A percentile compares a stretch with the other conserved stretches of the same genome.
phyloP scores from a whole-genome alignment of 169 alveolate species.

The Cryptosporidium ryanae region DNA sequence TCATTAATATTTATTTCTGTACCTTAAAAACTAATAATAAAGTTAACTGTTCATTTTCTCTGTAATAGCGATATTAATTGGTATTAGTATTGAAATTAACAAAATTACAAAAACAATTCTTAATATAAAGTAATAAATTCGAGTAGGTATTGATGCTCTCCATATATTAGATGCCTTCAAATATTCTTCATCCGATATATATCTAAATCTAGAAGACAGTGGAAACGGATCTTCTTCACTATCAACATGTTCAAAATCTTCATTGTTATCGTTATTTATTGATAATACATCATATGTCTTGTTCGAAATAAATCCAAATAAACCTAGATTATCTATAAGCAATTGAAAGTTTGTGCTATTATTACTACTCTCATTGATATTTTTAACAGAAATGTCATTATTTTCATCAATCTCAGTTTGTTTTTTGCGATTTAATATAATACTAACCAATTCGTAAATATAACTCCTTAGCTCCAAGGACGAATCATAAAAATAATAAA shows the following conservation, averaged over 20 bases:
- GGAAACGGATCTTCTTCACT: conserved; percentile 67
- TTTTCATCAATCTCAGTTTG: not conserved
- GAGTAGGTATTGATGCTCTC: conserved; percentile 51
- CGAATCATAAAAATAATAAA: conserved; percentile 3
- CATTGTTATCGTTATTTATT: not conserved
- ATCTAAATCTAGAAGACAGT: conserved; percentile 48
- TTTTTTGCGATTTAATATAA: not conserved
- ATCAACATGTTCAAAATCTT: not conserved
- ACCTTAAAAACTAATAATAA: not conserved
- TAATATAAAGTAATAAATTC: conserved; percentile 17
- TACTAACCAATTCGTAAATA: not conserved
- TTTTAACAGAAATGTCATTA: not conserved
- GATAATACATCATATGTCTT: not conserved
- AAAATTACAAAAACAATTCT: conserved; percentile 17
- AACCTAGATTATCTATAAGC: not conserved
- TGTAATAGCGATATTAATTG: conserved; percentile 55
- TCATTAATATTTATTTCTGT: not conserved
- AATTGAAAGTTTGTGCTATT: not conserved
- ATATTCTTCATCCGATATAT: conserved; percentile 58
- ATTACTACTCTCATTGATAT: not conserved
- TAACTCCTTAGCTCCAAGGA: conserved; percentile 1
- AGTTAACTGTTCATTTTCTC: conserved; percentile 16
- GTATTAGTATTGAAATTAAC: conserved; percentile 32
- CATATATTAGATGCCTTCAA: conserved; percentile 43
- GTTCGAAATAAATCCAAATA: not conserved